Evolutionary conservation across 192 early-diverging fungal species (phyloP), one percentile per base, ranked within the genome.

Genomic region (Piromyces finnis): DNA sequence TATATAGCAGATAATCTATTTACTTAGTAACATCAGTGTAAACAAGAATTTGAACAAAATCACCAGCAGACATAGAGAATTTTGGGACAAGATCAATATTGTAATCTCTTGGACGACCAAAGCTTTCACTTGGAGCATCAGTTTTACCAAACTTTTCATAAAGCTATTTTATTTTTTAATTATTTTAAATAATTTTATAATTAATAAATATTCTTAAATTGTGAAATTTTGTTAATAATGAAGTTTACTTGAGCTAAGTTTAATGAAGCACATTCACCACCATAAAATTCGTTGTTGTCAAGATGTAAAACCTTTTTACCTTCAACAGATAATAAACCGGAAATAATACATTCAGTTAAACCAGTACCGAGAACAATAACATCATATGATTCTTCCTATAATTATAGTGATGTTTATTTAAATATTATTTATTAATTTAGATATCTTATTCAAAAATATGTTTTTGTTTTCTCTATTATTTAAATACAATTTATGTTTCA

Each of bases 11-110:
- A 2, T 51, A 51, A 22, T 22, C 3, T 22, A 22, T 1, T 51
- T 51, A 51, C 41, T 51, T 93, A 30, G 97, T 97, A 28, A 99
- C 97, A 82, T 98, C 95, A 51, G 96, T 98, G 88, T 99, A 96
- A 83, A 94, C 94, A 78, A 99, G 91, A 79, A 99, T 96, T 83
- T 93, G 94, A 82, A 98, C 94, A 82, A 99, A 94, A 85, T 97
- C 97, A 78, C 97, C 98, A 79, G 94, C 95, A 30, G 95, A 96
- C 97, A 99, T 98, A 88, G 97, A 94, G 87, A 99, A 99, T 89
- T 99, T 99, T 81, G 98, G 98, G 78, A 99, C 97, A 84, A 98
- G 87, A 86, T 99, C 98, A 79, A 99, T 91, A 87, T 95, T 96
- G 87, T 93, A 99, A 88, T 98, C 97, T 51, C 41, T 51, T 51